Conservation (phyloP, 192 early-diverging fungal genomes). For the Radiomyces spectabilis region DNA sequence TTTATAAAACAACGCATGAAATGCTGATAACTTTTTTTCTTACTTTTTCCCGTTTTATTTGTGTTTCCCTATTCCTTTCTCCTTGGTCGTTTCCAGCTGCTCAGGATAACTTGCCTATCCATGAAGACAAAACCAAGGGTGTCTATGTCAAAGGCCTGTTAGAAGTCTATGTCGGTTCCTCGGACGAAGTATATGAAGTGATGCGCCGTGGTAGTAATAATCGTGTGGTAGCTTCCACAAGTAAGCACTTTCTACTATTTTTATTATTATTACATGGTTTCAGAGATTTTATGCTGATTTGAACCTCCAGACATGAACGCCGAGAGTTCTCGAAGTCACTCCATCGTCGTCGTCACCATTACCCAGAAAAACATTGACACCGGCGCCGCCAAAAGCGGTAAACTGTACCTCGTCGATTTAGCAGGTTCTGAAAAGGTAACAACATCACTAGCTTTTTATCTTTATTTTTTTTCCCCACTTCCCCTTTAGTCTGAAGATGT, state of each 20-base stretch:
- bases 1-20: too few species aligned
- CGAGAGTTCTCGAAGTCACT: conserved; percentile 95
- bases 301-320: conserved; percentile 95
- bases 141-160: conserved; percentile 98
- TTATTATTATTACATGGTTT: too few species aligned
- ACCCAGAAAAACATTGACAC: conserved; percentile 86
- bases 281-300: too few species aligned
- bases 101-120: conserved; percentile 89
- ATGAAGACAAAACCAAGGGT: conserved; percentile 94
- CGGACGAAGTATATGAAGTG: conserved; percentile 94
- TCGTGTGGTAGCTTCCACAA: conserved; percentile 87
- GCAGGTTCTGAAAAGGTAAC: conserved; percentile 99
- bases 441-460: too few species aligned
- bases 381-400: conserved; percentile 83
- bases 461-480: too few species aligned
- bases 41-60: background rate
- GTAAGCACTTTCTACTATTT: too few species aligned
- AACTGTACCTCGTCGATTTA: conserved; percentile 93
- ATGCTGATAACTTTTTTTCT: background rate
- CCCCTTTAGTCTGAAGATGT: too few species aligned
- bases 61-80: conserved; percentile 3
- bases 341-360: conserved; percentile 93
- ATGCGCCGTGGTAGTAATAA: conserved; percentile 89
- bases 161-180: conserved; percentile 93
- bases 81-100: conserved; percentile 36